Evolutionary conservation across 441 rosid genomes (phyloP), one percentile per base, ranked within the genome.

Genomic region (Gossypium laxum): DNA sequence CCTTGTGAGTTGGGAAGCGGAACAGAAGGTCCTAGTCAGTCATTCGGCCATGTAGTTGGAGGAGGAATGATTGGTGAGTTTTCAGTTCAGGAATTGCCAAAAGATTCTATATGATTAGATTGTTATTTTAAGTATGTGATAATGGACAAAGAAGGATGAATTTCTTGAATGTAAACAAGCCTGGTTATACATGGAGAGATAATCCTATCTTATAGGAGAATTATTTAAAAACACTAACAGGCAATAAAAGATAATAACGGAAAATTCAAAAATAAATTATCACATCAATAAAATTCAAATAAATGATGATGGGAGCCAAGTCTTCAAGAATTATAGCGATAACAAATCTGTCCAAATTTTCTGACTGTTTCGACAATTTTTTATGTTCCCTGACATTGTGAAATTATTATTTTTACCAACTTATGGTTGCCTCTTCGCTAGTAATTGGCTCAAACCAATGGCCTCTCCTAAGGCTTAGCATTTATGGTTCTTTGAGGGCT

Each of bases 1-100:
- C 99, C 99, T 55, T 95, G 99, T 48, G 98, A 95, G 79, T 80
- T 91, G 84, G 99, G 99, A 68, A 95, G 99, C 77, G 99, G 99
- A 81, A 88, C 97, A 60, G 88, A 84, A 76, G 94, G 92, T 68
- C 97, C 97, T 55, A 83, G 85, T 80, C 80, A 73, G 64, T 86
- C 89, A 19, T 82, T 85, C 77, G 89, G 89, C 24, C 84, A 79
- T 84, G 89, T 82, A 54, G 71, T 82, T 81, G 99, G 99, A 64
- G 99, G 99, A 67, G 99, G 99, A 71, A 92, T 95, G 90, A 91
- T 92, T 17, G 98, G 99, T 95, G 85, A 72, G 71, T 70, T 43
- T 47, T 52, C 19, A 32, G 55, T 64, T 64, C 15, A 17, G 21
- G 47, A 43, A 22, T 52, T 15, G 43, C 45, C 43, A 7, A 72